These are phyloP conservation scores for Triticum aestivum DNA, from an alignment of 176 grass and related monocot genomes.

Conservation along the genomic window IWGSC_CS_RefSeq_v2.1 NC_057798.1:40803847-40804346, in stretches of 20 bases:
- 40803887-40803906: background rate
- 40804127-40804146: background rate
- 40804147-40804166: background rate
- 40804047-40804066: background rate
- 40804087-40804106: background rate
- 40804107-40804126: background rate
- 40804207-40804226: background rate
- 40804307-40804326: background rate
- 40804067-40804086: background rate
- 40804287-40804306: conserved; percentile 3
- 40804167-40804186: background rate
- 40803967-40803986: background rate
- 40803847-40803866: background rate
- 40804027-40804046: background rate
- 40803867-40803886: background rate
- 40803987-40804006: background rate
- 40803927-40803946: background rate
- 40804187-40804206: background rate
- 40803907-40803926: background rate
- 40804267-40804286: background rate
- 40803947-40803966: background rate
- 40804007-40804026: background rate
- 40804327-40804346: background rate
- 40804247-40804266: background rate
- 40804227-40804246: background rate